phyloP scores from a whole-genome alignment of 768 basidiomycete species.

The Psilocybe tampanensis region DNA sequence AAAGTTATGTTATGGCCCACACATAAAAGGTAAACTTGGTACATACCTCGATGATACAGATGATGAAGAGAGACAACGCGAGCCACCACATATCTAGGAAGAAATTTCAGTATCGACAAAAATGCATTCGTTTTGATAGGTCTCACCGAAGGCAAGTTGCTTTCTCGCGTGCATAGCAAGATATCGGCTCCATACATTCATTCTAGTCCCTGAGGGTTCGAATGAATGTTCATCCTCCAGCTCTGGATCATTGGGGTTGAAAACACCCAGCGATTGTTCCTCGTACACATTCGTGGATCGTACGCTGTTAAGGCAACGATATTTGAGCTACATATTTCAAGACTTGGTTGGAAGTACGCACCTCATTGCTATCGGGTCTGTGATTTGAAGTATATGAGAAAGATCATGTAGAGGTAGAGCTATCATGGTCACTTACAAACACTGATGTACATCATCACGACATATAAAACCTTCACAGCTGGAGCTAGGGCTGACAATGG shows the following conservation, averaged over 20 bases:
- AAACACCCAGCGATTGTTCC: slow-evolving; percentile 87
- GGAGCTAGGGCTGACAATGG: slow-evolving; percentile 76
- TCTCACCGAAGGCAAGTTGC: slow-evolving; percentile 87
- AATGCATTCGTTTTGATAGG: not conserved
- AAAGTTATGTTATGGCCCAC: too few relatives aligned
- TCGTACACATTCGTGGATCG: slow-evolving; percentile 96
- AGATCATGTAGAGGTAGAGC: not conserved
- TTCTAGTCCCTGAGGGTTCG: slow-evolving; percentile 45
- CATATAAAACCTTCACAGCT: slow-evolving; percentile 86
- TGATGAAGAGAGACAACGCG: slow-evolving; percentile 77
- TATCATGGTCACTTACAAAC: slow-evolving; percentile 57
- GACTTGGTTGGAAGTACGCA: slow-evolving; percentile 23
- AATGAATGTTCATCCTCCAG: slow-evolving; percentile 48
- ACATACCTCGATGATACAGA: slow-evolving; percentile 92
- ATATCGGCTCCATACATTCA: slow-evolving; percentile 75
- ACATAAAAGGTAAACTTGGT: too few relatives aligned
- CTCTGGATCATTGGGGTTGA: slow-evolving; percentile 51
- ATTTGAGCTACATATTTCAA: not conserved
- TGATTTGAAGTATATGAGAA: not conserved
- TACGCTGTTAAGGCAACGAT: slow-evolving; percentile 50
- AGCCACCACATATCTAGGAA: slow-evolving; percentile 96
- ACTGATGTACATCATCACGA: slow-evolving; percentile 93
- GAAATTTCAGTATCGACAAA: not conserved
- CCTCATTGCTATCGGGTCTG: slow-evolving; percentile 86
- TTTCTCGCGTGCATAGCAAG: slow-evolving; percentile 79